phyloP scores from a whole-genome alignment of 164 flowering plant genomes.

The Aristolochia californica region DNA sequence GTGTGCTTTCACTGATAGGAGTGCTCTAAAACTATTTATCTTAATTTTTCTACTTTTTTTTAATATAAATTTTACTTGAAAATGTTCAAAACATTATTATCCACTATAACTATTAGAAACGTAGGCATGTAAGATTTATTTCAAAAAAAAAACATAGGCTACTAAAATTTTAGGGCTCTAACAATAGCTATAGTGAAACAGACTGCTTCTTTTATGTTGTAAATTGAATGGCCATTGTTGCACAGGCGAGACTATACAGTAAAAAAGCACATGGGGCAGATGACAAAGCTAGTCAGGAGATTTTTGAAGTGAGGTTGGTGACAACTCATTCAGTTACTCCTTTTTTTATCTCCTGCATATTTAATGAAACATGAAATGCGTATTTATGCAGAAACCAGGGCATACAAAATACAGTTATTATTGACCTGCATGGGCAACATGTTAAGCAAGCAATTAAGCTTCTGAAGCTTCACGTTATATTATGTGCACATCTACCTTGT shows the following conservation, averaged over 20 bases:
- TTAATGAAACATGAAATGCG: not conserved
- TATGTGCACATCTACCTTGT: constrained; percentile 64
- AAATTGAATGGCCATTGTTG: not conserved
- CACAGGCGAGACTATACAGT: constrained; percentile 42
- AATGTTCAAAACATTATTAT: too few relatives aligned
- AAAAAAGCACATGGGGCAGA: constrained; percentile 61
- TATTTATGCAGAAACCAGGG: constrained; percentile 53
- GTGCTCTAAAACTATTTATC: not conserved
- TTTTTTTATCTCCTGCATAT: not conserved
- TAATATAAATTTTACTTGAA: not conserved
- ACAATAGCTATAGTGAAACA: not conserved
- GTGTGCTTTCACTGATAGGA: not conserved
- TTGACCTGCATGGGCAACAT: constrained; percentile 97
- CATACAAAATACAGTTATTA: constrained; percentile 70
- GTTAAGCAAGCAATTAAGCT: constrained; percentile 74
- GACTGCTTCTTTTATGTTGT: not conserved
- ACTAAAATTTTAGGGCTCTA: too few relatives aligned
- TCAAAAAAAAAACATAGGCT: too few relatives aligned
- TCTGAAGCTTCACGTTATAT: constrained; percentile 57
- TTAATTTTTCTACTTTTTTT: not conserved
- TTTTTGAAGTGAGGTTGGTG: constrained; percentile 65
- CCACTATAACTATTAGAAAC: too few relatives aligned
- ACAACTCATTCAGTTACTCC: not conserved
- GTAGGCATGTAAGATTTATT: too few relatives aligned
- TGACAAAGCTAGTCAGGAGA: constrained; percentile 76